Base-by-base conservation (phyloP, 768 basidiomycete genomes). In the Pluteus cervinus region DNA sequence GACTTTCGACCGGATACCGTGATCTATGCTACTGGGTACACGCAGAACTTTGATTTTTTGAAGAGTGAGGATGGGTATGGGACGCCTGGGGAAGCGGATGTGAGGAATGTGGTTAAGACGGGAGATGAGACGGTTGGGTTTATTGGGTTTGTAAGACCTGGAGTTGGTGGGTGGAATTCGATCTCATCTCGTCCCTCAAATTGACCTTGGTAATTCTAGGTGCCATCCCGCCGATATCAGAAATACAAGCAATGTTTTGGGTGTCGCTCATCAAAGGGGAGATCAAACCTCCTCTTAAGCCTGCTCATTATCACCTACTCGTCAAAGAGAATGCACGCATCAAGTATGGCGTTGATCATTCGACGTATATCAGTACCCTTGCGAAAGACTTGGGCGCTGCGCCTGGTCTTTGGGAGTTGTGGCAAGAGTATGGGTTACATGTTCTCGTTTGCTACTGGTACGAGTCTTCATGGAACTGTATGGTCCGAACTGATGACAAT, bases 161-260 rank as follows among this genome's bases (percentile, higher is more conserved):
- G 75, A 23, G 75, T 78, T 21, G 75, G 75, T 73, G 43, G 48
- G 64, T 45, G n/a, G n/a, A n/a, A n/a, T n/a, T n/a, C n/a, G n/a
- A n/a, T n/a, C n/a, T n/a, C n/a, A n/a, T n/a, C n/a, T n/a, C n/a
- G n/a, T n/a, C n/a, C n/a, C 15, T 21, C 25, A 10, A 31, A 45
- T 51, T 16, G 43, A 50, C 3, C 44, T 47, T 18, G n/a, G n/a
- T n/a, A n/a, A 43, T 51, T 26, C 44, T 45, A 60, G 74, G 74
- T 47, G 73, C 75, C 1, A 76, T 74, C 39, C 75, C 73, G 2
- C 71, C 74, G 3, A 73, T 80, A 33, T 66, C 76, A 1, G 78
- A 80, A 52, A 72, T 75, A 65, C 78, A 80, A 44, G 50, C 65
- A 1, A 70, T 76, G 55, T 72, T 76, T 46, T 77, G 73, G 73